Evolutionary conservation across 768 basidiomycete genomes (phyloP).

Genomic region (Phylloporus sp.): DNA sequence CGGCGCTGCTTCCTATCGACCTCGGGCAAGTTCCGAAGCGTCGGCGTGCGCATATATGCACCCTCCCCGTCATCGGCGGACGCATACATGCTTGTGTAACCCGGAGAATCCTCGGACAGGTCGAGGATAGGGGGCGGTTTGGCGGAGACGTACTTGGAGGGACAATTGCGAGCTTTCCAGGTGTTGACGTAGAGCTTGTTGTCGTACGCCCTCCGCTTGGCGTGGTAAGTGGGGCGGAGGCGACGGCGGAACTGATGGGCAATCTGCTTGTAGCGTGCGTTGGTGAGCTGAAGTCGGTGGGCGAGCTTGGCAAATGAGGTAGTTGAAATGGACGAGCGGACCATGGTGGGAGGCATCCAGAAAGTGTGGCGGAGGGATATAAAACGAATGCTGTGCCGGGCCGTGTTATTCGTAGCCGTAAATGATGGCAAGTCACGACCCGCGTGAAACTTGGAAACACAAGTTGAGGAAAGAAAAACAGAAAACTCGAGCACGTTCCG

Average conservation of each 20-base stretch:
- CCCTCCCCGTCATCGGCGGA: not conserved
- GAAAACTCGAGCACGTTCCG: conserved; percentile 1
- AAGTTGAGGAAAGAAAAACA: not conserved
- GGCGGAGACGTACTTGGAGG: conserved; percentile 35
- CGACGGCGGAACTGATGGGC: conserved; percentile 37
- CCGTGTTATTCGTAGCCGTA: not conserved
- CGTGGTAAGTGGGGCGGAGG: conserved; percentile 39
- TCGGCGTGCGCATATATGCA: conserved; percentile 12
- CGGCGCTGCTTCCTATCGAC: not conserved
- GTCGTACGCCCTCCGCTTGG: conserved; percentile 40
- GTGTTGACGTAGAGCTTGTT: conserved; percentile 43
- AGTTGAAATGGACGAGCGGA: conserved; percentile 27
- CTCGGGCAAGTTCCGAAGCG: conserved; percentile 8
- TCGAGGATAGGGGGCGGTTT: conserved; percentile 13
- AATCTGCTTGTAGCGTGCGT: conserved; percentile 37
- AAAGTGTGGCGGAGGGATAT: not conserved
- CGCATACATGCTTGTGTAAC: conserved; percentile 7
- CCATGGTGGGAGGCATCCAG: conserved; percentile 15
- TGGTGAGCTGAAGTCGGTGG: conserved; percentile 40
- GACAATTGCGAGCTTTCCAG: conserved; percentile 37
- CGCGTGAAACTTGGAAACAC: conserved; percentile 8
- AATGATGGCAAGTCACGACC: conserved; percentile 10
- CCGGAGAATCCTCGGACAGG: conserved; percentile 33
- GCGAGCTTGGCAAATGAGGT: conserved; percentile 35
- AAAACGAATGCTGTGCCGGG: conserved; percentile 10